Evolutionary conservation across 139 green algal genomes (phyloP).

Genomic region (Micractinium conductrix): DNA sequence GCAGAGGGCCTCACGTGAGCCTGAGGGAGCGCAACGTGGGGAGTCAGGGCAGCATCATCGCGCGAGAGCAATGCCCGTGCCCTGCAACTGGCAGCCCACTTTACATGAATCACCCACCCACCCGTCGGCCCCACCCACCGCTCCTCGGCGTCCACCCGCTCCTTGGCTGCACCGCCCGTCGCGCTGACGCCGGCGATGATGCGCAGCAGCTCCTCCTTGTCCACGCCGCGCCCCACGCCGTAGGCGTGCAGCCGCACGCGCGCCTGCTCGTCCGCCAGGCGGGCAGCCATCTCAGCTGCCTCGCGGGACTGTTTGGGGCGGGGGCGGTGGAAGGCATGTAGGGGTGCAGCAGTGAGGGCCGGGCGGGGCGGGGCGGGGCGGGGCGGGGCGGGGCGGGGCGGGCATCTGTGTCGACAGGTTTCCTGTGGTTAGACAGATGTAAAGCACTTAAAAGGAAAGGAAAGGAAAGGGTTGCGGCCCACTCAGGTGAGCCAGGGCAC

Average conservation of each 20-base stretch:
- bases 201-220: slow-evolving; percentile 62
- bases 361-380: no score
- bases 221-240: slow-evolving; percentile 80
- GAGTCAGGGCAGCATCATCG: not conserved
- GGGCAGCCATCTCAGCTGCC: slow-evolving; percentile 49
- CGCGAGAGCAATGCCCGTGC: not conserved
- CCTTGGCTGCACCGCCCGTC: no score
- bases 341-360: no score
- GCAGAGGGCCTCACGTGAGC: no score
- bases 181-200: slow-evolving; percentile 50
- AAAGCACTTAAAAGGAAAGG: no score
- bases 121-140: not conserved
- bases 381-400: no score
- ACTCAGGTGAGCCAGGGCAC: no score
- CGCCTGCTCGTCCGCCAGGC: slow-evolving; percentile 69
- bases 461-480: no score
- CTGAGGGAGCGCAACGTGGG: no score
- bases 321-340: not conserved
- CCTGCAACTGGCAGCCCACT: not conserved
- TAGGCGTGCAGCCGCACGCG: slow-evolving; percentile 67
- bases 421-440: no score
- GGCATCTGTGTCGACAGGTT: no score
- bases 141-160: not conserved
- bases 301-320: slow-evolving; percentile 45
- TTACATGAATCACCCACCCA: not conserved